Conservation (phyloP, 306 rosid species). For the Prunus davidiana region DNA sequence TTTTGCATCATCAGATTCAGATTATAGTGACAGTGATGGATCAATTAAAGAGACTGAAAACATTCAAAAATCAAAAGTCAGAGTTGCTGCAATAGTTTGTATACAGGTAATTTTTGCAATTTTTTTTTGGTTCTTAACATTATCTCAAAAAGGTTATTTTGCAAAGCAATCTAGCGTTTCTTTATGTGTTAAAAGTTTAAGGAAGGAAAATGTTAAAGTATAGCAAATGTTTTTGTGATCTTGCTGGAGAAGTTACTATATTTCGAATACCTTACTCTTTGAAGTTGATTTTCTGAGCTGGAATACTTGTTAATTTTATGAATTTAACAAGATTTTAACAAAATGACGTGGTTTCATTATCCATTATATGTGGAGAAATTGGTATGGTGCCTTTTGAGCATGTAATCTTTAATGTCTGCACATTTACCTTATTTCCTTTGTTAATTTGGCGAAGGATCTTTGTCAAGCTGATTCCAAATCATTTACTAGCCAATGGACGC, state of each 20-base stretch:
- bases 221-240: not conserved
- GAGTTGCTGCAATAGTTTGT: constrained; percentile 82
- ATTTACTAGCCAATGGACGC: constrained; percentile 80
- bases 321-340: not conserved
- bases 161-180: not conserved
- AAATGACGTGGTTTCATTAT: not conserved
- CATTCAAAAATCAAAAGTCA: constrained; percentile 56
- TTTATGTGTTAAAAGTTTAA: not conserved
- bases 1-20: constrained; percentile 84
- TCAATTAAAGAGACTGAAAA: constrained; percentile 48
- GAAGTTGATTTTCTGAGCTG: not conserved
- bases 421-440: not conserved
- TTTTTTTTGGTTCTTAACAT: not conserved
- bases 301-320: not conserved
- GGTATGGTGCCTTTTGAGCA: not conserved
- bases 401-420: not conserved
- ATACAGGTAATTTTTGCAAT: constrained; percentile 60
- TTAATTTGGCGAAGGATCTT: constrained; percentile 66
- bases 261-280: not conserved
- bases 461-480: constrained; percentile 86
- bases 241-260: not conserved
- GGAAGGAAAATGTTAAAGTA: not conserved
- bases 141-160: too few species aligned
- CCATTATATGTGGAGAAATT: not conserved
- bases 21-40: constrained; percentile 84